Conservation (phyloP, 2,329 filamentous ascomycete genomes). For the Colletotrichum siamense region DNA sequence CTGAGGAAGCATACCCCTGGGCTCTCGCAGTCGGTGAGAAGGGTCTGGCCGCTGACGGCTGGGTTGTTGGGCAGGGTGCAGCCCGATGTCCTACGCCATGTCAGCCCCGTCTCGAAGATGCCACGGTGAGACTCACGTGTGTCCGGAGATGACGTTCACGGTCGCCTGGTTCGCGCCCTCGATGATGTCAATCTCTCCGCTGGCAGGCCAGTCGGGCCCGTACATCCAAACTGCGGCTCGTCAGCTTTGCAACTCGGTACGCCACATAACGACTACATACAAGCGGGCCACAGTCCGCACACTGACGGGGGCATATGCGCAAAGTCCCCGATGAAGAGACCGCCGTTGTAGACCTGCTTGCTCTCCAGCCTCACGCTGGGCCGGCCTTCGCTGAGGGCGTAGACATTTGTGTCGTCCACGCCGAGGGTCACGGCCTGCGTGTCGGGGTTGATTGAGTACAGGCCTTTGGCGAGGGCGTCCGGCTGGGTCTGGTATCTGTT, state of each 20-base stretch:
- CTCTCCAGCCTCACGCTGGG: constrained; percentile 72
- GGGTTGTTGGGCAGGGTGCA: constrained; percentile 31
- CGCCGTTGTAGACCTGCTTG: constrained; percentile 66
- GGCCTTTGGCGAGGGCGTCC: constrained; percentile 41
- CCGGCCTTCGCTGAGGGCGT: constrained; percentile 44
- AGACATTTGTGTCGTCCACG: constrained; percentile 47
- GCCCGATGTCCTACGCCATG: constrained; percentile 24
- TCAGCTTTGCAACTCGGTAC: background rate
- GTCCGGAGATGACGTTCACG: constrained; percentile 66
- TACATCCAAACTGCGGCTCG: constrained; percentile 54
- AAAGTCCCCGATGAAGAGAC: constrained; percentile 75
- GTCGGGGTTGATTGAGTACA: constrained; percentile 47
- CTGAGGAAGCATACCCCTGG: constrained; percentile 7
- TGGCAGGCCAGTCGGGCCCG: constrained; percentile 62
- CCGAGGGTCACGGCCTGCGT: constrained; percentile 50
- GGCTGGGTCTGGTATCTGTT: constrained; percentile 47
- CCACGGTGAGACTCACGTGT: constrained; percentile 48
- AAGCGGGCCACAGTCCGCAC: constrained; percentile 79
- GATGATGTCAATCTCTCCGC: constrained; percentile 74
- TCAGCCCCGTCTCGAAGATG: constrained; percentile 21
- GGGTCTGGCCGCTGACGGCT: constrained; percentile 8
- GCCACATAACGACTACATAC: constrained; percentile 40
- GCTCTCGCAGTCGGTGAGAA: constrained; percentile 28
- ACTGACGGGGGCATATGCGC: constrained; percentile 74
- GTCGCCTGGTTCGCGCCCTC: constrained; percentile 71